Evolutionary conservation across 1,284 basidiomycete species (phyloP).

Genomic region (Volvariella surrecta): DNA sequence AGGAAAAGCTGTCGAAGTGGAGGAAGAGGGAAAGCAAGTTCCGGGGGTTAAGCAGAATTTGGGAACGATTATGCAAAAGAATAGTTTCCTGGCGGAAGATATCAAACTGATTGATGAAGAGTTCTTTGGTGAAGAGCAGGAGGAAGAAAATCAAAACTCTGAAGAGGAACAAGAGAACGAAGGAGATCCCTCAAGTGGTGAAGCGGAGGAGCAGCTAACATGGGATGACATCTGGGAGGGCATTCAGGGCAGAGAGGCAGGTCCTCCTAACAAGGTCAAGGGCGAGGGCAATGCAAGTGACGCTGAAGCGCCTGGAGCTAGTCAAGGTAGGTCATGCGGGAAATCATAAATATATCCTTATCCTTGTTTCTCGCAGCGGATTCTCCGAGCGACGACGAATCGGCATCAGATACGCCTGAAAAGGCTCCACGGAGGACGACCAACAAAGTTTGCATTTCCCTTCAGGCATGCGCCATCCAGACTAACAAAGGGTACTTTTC

Average conservation of each 20-base stretch:
- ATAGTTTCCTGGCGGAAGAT: constrained; percentile 70
- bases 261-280: constrained; percentile 16
- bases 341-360: neutral
- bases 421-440: constrained; percentile 85
- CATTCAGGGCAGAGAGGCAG: constrained; percentile 22
- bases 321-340: constrained; percentile 8
- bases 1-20: constrained; percentile 27
- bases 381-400: constrained; percentile 25
- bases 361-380: constrained; percentile 10
- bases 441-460: constrained; percentile 52
- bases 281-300: constrained; percentile 16
- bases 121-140: constrained; percentile 23
- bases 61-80: constrained; percentile 79
- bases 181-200: constrained; percentile 29
- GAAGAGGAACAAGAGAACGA: constrained; percentile 23
- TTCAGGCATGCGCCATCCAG: neutral
- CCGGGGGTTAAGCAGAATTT: constrained; percentile 68
- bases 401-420: constrained; percentile 20
- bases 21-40: constrained; percentile 22
- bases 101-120: constrained; percentile 50
- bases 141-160: constrained; percentile 21
- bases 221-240: constrained; percentile 67
- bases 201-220: constrained; percentile 39
- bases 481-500: constrained; percentile 5
- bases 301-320: constrained; percentile 13